Base-by-base conservation (phyloP, 345 rosid genomes). In the Limnanthes douglasii region DNA sequence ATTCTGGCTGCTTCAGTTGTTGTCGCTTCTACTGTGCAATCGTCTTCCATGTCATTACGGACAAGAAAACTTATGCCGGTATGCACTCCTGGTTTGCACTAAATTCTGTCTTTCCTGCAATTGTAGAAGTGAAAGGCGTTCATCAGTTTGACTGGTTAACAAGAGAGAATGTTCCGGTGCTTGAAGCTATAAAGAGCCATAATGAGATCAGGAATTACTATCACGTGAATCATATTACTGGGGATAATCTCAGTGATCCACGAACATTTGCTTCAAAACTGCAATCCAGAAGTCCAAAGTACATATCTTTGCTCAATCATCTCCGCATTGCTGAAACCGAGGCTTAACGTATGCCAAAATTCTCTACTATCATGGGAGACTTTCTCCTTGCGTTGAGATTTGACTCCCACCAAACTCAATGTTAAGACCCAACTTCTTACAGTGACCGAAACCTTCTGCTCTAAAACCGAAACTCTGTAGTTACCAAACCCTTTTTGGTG, bases 21-120 rank as follows among this genome's bases (percentile, higher is more conserved):
- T 57, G 93, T 92, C 62, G 49, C 72, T 50, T 92, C 99, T 48
- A 45, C 99, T 28, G 66, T 85, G 38, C 78, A 68, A 57, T 75
- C 96, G 48, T 92, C 39, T 92, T 92, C 54, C 99, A 92, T 46
- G 54, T 92, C 58, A 81, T 92, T 46, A 92, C 99, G 13, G 99
- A 92, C 66, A 92, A 92, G 86, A 92, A 85, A 66, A 92, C 99
- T 6, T 92, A 73, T 31, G 93, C 99, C 7, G 99, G 83, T 18
- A 92, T 92, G 96, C 99, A 85, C 51, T 86, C 99, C 41, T 92
- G 99, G 99, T 92, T 92, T 64, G 94, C 99, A 3, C 66, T 92
- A 31, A 85, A 92, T 45, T 70, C 99, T 10, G 61, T 65, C 15
- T 62, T 76, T 53, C 96, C 94, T 21, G 94, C 99, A 16, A 78